Conservation (phyloP, 176 grass and related monocot genomes). For the Urochloa ruziziensis region DNA sequence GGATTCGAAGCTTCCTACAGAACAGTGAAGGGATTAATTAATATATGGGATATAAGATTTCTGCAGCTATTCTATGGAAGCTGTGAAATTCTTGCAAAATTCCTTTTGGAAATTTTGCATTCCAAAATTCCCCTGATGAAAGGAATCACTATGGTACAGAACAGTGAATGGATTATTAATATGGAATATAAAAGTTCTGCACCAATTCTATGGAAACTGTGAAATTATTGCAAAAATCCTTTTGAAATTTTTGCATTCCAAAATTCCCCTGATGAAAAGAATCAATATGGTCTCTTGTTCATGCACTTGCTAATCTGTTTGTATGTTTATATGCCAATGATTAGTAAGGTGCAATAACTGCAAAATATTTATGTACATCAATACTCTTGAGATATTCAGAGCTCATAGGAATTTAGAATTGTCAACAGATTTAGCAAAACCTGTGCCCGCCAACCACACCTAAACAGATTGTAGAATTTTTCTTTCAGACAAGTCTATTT, state of each 20-base stretch:
- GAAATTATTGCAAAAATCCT: neutral
- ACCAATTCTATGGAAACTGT: neutral
- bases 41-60: neutral
- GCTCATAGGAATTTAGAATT: neutral
- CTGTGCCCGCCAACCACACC: neutral
- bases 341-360: neutral
- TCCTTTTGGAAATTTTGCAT: neutral
- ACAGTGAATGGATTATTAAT: neutral
- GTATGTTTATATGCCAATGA: neutral
- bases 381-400: neutral
- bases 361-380: neutral
- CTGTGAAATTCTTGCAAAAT: neutral
- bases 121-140: neutral
- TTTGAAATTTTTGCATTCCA: neutral
- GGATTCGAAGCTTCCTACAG: constrained; percentile 88
- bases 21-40: constrained; percentile 5
- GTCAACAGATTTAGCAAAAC: neutral
- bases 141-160: too few species aligned
- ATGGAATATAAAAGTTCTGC: neutral
- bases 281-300: constrained; percentile 4
- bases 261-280: neutral
- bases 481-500: neutral
- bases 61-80: neutral
- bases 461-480: neutral
- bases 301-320: neutral